Evolutionary conservation across 352 stramenopile genomes (phyloP).

Genomic region (Pythium insidiosum): DNA sequence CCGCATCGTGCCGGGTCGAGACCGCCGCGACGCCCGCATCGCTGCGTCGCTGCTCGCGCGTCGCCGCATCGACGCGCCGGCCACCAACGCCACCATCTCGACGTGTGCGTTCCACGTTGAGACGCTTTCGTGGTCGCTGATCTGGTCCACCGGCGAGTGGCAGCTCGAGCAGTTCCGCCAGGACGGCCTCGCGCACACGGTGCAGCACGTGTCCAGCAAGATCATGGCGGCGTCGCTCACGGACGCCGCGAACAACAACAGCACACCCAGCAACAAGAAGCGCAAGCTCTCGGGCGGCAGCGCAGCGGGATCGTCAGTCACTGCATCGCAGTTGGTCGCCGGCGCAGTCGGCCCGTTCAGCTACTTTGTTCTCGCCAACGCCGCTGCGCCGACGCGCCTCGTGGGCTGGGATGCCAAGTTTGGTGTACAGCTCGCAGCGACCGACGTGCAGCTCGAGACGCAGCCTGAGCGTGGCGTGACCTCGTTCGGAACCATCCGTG

Average conservation of each 20-base stretch:
- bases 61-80: slow-evolving; percentile 12
- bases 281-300: slow-evolving; percentile 37
- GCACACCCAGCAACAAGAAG: slow-evolving; percentile 41
- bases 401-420: slow-evolving; percentile 72
- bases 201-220: slow-evolving; percentile 34
- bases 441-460: slow-evolving; percentile 27
- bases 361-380: slow-evolving; percentile 40
- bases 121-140: slow-evolving; percentile 59
- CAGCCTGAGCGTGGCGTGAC: slow-evolving; percentile 10
- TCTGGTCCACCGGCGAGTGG: slow-evolving; percentile 51
- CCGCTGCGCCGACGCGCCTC: slow-evolving; percentile 29
- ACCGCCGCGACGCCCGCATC: slow-evolving; percentile 25
- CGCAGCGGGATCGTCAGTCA: not conserved
- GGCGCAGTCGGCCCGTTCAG: slow-evolving; percentile 37
- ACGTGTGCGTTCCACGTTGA: slow-evolving; percentile 63
- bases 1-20: slow-evolving; percentile 30
- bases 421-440: slow-evolving; percentile 47
- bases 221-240: slow-evolving; percentile 25
- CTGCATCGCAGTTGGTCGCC: slow-evolving; percentile 20
- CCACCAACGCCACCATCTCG: slow-evolving; percentile 14
- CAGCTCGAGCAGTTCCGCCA: slow-evolving; percentile 36
- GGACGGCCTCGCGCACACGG: slow-evolving; percentile 30
- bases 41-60: slow-evolving; percentile 24
- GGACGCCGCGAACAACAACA: slow-evolving; percentile 9
- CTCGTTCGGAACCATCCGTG: slow-evolving; percentile 32